Evolutionary conservation across 305 asterid genomes (phyloP), one percentile per base, ranked within the genome.

Genomic region (Fraxinus dipetala): DNA sequence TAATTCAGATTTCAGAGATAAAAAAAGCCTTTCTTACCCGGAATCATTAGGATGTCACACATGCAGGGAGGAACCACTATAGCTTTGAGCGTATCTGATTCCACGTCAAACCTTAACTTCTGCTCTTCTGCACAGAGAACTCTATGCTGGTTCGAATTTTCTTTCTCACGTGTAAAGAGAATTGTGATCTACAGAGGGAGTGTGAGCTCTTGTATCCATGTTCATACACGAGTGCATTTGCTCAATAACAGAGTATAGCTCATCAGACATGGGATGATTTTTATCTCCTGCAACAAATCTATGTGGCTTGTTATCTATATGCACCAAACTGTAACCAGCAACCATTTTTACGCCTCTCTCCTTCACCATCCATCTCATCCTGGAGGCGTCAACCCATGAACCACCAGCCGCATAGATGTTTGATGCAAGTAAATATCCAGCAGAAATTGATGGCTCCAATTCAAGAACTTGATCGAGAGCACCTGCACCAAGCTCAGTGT

Each of bases 401-500:
- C 92, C 95, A 78, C 91, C 88, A 78, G 85, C 86, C 0, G 94
- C 97, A 74, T 89, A 94, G 85, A 88, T 88, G 82, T 80, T 95
- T 28, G 96, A 94, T 6, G 94, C 98, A 76, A 92, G 91, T 84
- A 91, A 81, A 86, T 91, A 95, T 78, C 97, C 94, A 56, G 94
- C 88, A 45, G 98, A 90, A 80, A 85, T 89, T 43, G 90, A 83
- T 26, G 98, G 95, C 86, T 95, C 99, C 84, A 92, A 78, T 81
- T 91, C 92, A 73, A 94, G 90, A 81, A 94, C 87, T 70, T 16
- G 90, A 78, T 88, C 43, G 59, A 90, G 85, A 72, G 90, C 91
- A 73, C 79, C 85, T 54, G 80, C 86, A 10, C 89, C 86, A 51
- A 88, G 80, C 78, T 85, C 83, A 36, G 86, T 59, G 75, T 88